phyloP scores from a whole-genome alignment of 495 filamentous ascomycete species.

The Glutinoglossum americanum region DNA sequence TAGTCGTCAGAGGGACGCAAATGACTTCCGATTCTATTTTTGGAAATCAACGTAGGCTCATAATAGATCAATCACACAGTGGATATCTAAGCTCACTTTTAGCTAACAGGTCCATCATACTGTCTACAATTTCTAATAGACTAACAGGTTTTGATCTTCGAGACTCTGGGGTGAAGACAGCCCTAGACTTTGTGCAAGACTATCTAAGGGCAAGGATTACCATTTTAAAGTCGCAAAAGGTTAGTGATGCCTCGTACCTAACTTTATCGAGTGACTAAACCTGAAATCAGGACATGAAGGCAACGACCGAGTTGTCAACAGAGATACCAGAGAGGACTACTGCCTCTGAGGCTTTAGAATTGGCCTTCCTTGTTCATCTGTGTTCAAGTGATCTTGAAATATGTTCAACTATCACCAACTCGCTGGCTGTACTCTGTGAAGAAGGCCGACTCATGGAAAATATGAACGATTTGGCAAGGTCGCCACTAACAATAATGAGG shows the following conservation, averaged over 20 bases:
- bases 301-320: not conserved
- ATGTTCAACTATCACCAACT: conserved; percentile 37
- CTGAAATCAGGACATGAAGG: not conserved
- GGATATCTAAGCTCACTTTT: not conserved
- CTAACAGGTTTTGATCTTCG: not conserved
- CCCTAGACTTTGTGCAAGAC: conserved; percentile 1
- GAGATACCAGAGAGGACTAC: conserved; percentile 15
- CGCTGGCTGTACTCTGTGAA: conserved; percentile 38
- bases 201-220: not conserved
- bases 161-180: conserved; percentile 1
- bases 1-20: conserved; percentile 1
- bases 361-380: conserved; percentile 34
- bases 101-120: conserved; percentile 2
- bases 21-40: conserved; percentile 23
- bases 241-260: not conserved
- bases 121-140: conserved; percentile 2
- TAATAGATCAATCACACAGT: not conserved
- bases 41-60: conserved; percentile 30
- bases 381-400: conserved; percentile 40
- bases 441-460: conserved; percentile 34
- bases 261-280: not conserved
- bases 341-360: conserved; percentile 25
- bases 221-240: not conserved
- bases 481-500: conserved; percentile 29
- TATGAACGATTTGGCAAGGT: conserved; percentile 22